These are phyloP conservation scores for Geotrichum candidum DNA, from an alignment of 1,139 yeast species.

Conservation along the genomic window DNA sequence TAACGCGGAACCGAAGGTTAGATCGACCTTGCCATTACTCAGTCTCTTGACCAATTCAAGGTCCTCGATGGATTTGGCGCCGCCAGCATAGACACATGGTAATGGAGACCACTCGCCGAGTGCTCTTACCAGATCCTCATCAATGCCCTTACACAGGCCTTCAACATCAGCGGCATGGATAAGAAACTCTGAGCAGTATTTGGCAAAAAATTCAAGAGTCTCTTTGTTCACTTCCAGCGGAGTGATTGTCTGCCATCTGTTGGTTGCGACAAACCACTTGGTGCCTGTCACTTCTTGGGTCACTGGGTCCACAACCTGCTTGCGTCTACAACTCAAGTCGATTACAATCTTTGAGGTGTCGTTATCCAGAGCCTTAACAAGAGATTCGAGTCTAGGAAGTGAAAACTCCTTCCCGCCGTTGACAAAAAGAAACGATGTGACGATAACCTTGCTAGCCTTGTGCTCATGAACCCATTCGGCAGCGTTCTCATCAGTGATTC, in stretches of 20 bases:
- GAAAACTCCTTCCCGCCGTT: constrained; percentile 47
- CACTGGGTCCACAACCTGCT: constrained; percentile 23
- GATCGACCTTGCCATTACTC: constrained; percentile 77
- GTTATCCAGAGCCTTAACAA: constrained; percentile 54
- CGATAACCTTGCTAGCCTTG: constrained; percentile 76
- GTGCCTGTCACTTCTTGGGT: constrained; percentile 28
- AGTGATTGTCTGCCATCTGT: constrained; percentile 93
- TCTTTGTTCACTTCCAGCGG: constrained; percentile 48
- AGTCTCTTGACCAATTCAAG: constrained; percentile 56
- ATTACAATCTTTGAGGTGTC: constrained; percentile 56
- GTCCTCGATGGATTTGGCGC: constrained; percentile 73
- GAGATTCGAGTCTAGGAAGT: constrained; percentile 45
- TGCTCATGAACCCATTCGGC: constrained; percentile 53
- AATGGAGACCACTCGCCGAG: constrained; percentile 78
- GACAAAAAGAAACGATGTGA: constrained; percentile 88
- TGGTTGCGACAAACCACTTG: constrained; percentile 90
- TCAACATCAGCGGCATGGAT: constrained; percentile 98
- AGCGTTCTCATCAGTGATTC: constrained; percentile 72
- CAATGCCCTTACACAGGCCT: constrained; percentile 91
- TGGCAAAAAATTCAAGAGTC: constrained; percentile 49
- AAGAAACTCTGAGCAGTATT: constrained; percentile 76
- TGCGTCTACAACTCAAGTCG: constrained; percentile 78
- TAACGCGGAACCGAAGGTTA: constrained; percentile 87
- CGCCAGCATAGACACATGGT: constrained; percentile 93
- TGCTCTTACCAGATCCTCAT: constrained; percentile 60